Evolutionary conservation across 2,329 filamentous ascomycete species (phyloP), one percentile per base, ranked within the genome.

Genomic region (Chrysosporium queenslandicum): DNA sequence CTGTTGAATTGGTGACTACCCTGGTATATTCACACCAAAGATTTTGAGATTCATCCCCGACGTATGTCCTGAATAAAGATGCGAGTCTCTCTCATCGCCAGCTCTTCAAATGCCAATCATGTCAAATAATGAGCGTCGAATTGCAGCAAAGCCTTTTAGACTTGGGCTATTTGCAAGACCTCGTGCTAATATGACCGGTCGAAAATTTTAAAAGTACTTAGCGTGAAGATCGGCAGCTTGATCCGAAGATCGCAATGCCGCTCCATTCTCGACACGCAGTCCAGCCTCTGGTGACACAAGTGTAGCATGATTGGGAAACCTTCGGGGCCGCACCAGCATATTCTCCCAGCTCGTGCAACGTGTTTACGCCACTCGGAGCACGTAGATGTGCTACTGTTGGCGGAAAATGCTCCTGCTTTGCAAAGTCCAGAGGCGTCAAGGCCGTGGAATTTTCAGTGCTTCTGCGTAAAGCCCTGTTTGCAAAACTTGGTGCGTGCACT

Each of bases 331-430:
- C 29, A 16, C 32, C 14, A 16, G 21, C 9, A 18, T 18, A 20
- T 20, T 21, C 16, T 23, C 43, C 14, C 5, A 11, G 29, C 16
- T 43, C 32, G 49, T 45, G 30, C 49, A 45, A 51, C 49, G 20
- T 45, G 40, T 37, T 30, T 27, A 51, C 49, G 49, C 49, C 49
- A 51, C 29, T 25, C 16, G 16, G 45, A 51, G 25, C 14, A 20
- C 47, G 41, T 32, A n/a, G 23, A 32, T 18, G 42, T 29, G 16
- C 25, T 23, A 45, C n/a, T 9, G 4, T 27, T 11, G 18, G 40
- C 21, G 40, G 23, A 27, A n/a, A 27, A 45, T n/a, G 18, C 9
- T 25, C 11, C 20, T 43, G 9, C 29, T 6, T 25, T 16, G 39
- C 37, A 40, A 6, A 23, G 16, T 14, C 23, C 27, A 12, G 7